Conservation (phyloP, 352 stramenopile species). For the Halophytophthora polymorphica region DNA sequence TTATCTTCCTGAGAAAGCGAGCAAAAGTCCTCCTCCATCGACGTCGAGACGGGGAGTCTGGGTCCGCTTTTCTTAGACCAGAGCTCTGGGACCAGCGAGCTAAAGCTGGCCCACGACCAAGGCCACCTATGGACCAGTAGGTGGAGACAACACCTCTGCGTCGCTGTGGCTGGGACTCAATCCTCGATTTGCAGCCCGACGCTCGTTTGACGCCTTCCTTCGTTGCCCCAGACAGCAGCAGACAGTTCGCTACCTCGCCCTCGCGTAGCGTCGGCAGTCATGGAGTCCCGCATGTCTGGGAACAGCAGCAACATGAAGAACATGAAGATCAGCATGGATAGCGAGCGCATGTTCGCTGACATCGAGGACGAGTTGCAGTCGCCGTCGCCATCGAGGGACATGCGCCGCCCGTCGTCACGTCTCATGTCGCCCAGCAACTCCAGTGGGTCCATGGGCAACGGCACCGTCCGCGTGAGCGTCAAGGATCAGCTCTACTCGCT, state of each 20-base stretch:
- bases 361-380: conserved; percentile 64
- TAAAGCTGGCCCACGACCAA: too few relatives aligned
- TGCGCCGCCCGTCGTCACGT: conserved; percentile 56
- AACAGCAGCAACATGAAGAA: conserved; percentile 67
- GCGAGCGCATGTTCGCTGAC: conserved; percentile 75
- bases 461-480: conserved; percentile 50
- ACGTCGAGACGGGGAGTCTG: too few relatives aligned
- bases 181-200: conserved; percentile 24
- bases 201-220: conserved; percentile 5
- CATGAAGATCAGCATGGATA: conserved; percentile 84
- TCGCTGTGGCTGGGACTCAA: conserved; percentile 7
- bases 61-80: too few relatives aligned
- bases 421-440: conserved; percentile 59
- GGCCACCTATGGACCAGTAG: conserved; percentile 1
- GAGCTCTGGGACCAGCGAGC: too few relatives aligned
- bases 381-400: conserved; percentile 51
- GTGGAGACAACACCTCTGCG: neutral
- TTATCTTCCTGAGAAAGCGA: too few relatives aligned
- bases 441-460: conserved; percentile 24
- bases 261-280: conserved; percentile 10
- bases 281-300: conserved; percentile 64
- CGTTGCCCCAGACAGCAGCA: neutral
- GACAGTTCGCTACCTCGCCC: neutral
- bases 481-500: conserved; percentile 80
- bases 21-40: too few relatives aligned